phyloP scores from a whole-genome alignment of 768 basidiomycete genomes.

The Sarcodon sp. region DNA sequence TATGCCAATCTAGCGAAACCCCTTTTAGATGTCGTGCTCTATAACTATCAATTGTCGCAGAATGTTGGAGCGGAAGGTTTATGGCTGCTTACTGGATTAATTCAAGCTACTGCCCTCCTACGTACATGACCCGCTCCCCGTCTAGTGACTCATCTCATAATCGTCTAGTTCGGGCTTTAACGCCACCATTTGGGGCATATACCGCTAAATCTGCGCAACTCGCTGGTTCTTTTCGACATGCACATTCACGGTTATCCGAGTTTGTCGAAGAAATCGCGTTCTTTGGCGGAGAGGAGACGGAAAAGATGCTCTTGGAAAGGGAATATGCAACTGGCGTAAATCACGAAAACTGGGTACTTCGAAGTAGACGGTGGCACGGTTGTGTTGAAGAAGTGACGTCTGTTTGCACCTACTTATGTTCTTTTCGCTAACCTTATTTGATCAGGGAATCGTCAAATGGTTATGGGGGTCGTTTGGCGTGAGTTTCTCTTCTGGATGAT shows the following conservation, averaged over 20 bases:
- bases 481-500: slow-evolving; percentile 14
- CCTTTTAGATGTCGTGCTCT: slow-evolving; percentile 81
- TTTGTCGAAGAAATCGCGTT: slow-evolving; percentile 85
- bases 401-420: neutral
- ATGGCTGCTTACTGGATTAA: slow-evolving; percentile 66
- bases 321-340: slow-evolving; percentile 76
- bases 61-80: slow-evolving; percentile 94
- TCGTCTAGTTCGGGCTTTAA: slow-evolving; percentile 64
- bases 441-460: slow-evolving; percentile 83
- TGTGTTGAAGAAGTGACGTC: slow-evolving; percentile 60
- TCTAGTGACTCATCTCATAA: neutral
- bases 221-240: slow-evolving; percentile 80
- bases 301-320: slow-evolving; percentile 84
- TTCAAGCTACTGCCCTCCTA: slow-evolving; percentile 73
- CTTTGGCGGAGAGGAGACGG: slow-evolving; percentile 77
- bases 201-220: slow-evolving; percentile 82
- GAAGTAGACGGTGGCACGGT: slow-evolving; percentile 79
- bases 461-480: slow-evolving; percentile 94
- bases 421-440: neutral
- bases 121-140: slow-evolving; percentile 34
- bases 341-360: slow-evolving; percentile 74
- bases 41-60: slow-evolving; percentile 89
- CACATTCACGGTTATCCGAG: slow-evolving; percentile 84
- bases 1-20: slow-evolving; percentile 94
- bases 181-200: slow-evolving; percentile 88